These are phyloP conservation scores for Dissophora ornata DNA, from an alignment of 192 early-diverging fungal species.

Conservation along the genomic window DNA sequence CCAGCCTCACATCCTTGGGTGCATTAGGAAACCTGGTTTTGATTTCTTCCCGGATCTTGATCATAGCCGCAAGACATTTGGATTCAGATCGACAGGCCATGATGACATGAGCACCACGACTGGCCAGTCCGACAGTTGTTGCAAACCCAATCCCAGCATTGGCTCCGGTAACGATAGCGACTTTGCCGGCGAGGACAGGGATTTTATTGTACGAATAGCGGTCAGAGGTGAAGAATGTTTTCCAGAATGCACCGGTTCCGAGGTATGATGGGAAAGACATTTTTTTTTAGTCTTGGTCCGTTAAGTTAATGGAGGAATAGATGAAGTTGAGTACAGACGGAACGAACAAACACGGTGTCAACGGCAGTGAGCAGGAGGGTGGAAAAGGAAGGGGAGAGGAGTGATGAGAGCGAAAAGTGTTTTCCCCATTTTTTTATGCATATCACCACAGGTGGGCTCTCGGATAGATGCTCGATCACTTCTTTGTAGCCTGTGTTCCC, in stretches of 20 bases:
- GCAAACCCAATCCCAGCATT: slow-evolving; percentile 56
- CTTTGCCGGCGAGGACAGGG: slow-evolving; percentile 51
- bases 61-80: slow-evolving; percentile 5
- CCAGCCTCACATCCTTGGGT: slow-evolving; percentile 4
- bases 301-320: too few relatives aligned
- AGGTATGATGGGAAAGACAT: background rate
- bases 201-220: slow-evolving; percentile 36
- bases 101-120: slow-evolving; percentile 31
- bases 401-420: too few relatives aligned
- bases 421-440: too few relatives aligned
- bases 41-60: slow-evolving; percentile 16
- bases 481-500: too few relatives aligned
- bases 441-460: too few relatives aligned
- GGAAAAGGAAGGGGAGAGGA: background rate
- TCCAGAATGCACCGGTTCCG: slow-evolving; percentile 8
- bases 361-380: background rate
- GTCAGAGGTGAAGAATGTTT: slow-evolving; percentile 11
- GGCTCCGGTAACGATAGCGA: slow-evolving; percentile 61
- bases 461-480: too few relatives aligned
- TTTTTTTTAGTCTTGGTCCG: background rate
- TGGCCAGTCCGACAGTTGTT: slow-evolving; percentile 30
- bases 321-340: too few relatives aligned
- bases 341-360: too few relatives aligned
- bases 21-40: background rate
- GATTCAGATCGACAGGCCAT: slow-evolving; percentile 25